Conservation (phyloP, 371 early-diverging fungal genomes). For the Phascolomyces articulosus region DNA sequence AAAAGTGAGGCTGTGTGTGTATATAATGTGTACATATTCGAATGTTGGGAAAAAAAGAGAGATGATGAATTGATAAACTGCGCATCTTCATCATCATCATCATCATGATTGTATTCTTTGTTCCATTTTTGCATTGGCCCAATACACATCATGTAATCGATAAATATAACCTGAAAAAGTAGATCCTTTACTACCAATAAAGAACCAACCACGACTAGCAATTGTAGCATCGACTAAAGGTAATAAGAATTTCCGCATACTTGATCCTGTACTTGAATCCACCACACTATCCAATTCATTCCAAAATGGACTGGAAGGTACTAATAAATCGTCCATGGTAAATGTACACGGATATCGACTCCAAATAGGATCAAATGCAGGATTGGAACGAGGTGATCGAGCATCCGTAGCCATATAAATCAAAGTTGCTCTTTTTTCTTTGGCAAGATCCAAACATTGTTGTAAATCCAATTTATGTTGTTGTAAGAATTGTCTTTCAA, state of each 20-base stretch:
- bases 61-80: too few species aligned
- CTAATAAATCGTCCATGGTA: slow-evolving; percentile 53
- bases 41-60: too few species aligned
- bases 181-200: slow-evolving; percentile 33
- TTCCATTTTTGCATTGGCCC: slow-evolving; percentile 17
- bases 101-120: background rate
- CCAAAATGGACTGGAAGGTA: slow-evolving; percentile 6
- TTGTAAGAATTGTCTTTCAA: slow-evolving; percentile 16
- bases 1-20: background rate
- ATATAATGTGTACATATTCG: background rate
- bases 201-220: slow-evolving; percentile 33
- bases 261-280: slow-evolving; percentile 17
- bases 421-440: slow-evolving; percentile 25
- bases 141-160: slow-evolving; percentile 34
- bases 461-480: slow-evolving; percentile 19
- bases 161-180: slow-evolving; percentile 36
- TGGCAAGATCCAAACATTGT: slow-evolving; percentile 30
- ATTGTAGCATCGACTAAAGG: slow-evolving; percentile 32
- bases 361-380: slow-evolving; percentile 45
- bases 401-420: slow-evolving; percentile 67
- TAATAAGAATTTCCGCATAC: slow-evolving; percentile 25
- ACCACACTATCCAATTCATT: slow-evolving; percentile 13
- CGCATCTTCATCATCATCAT: background rate
- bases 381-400: slow-evolving; percentile 41
- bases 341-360: slow-evolving; percentile 61